Evolutionary conservation across 345 rosid species (phyloP).

Genomic region (Firmiana major): DNA sequence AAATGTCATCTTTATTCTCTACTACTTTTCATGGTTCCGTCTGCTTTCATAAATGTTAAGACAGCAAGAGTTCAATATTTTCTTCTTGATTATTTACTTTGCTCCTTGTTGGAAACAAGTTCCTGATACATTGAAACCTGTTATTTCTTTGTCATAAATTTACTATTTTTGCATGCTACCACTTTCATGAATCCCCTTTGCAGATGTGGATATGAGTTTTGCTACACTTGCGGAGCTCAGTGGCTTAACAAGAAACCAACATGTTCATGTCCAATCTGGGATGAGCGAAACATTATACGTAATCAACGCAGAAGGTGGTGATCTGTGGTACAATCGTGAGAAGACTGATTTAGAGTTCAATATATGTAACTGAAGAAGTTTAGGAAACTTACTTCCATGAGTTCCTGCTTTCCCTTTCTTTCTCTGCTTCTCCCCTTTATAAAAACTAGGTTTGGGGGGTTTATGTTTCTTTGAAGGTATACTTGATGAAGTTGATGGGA

Average conservation of each 20-base stretch:
- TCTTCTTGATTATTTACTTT: too few relatives aligned
- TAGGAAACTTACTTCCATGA: neutral
- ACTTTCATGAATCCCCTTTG: neutral
- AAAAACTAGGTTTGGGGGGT: neutral
- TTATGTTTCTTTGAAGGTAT: neutral
- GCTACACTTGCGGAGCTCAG: conserved; percentile 61
- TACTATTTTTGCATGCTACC: neutral
- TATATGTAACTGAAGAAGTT: neutral
- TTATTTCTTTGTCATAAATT: neutral
- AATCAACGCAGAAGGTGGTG: neutral
- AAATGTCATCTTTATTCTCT: neutral
- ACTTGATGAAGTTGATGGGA: neutral
- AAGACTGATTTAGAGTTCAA: neutral
- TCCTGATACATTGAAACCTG: neutral
- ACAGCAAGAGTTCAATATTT: neutral
- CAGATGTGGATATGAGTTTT: conserved; percentile 58
- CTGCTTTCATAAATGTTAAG: neutral
- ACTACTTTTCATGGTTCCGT: neutral
- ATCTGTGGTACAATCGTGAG: neutral
- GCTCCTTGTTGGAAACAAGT: neutral
- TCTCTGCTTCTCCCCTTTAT: too few relatives aligned
- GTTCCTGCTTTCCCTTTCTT: neutral
- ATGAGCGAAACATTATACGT: conserved; percentile 41
- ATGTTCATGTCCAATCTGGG: conserved; percentile 52
- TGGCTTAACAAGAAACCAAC: conserved; percentile 50